phyloP scores from a whole-genome alignment of 2,329 filamentous ascomycete genomes.

The Penicillium sp. region DNA sequence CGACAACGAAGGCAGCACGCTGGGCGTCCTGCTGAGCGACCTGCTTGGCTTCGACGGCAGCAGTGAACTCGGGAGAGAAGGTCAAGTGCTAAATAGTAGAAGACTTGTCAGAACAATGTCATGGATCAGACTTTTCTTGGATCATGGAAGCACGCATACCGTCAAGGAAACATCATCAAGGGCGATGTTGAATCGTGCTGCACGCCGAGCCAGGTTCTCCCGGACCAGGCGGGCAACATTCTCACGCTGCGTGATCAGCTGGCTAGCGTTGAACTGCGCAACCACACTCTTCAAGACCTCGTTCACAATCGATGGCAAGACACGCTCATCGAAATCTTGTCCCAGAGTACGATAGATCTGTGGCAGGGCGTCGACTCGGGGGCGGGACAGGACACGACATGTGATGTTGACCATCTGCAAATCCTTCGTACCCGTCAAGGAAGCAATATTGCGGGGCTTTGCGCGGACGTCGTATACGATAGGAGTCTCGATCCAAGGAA shows the following conservation, averaged over 20 bases:
- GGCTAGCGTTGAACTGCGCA: slow-evolving; percentile 96
- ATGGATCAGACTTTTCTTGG: not conserved
- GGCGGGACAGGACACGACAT: slow-evolving; percentile 93
- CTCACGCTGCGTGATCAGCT: slow-evolving; percentile 98
- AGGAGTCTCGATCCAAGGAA: slow-evolving; percentile 97
- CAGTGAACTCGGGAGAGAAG: slow-evolving; percentile 64
- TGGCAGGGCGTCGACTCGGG: slow-evolving; percentile 78
- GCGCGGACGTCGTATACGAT: slow-evolving; percentile 97
- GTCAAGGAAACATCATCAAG: slow-evolving; percentile 96
- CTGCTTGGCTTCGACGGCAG: slow-evolving; percentile 64
- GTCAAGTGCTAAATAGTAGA: slow-evolving; percentile 52
- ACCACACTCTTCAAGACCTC: slow-evolving; percentile 98
- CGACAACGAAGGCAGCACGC: slow-evolving; percentile 91
- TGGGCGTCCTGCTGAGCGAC: slow-evolving; percentile 86
- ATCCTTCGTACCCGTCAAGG: slow-evolving; percentile 96
- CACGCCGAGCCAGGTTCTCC: slow-evolving; percentile 85
- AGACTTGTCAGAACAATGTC: slow-evolving; percentile 5
- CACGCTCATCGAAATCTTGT: slow-evolving; percentile 92
- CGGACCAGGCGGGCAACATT: slow-evolving; percentile 86
- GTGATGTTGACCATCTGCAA: slow-evolving; percentile 99
- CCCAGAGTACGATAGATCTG: slow-evolving; percentile 97
- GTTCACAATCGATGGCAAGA: slow-evolving; percentile 95
- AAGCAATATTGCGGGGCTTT: slow-evolving; percentile 93
- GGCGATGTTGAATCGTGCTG: slow-evolving; percentile 93
- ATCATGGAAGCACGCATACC: slow-evolving; percentile 46